phyloP scores from a whole-genome alignment of 1,284 basidiomycete species.

The Rhodotorula sp. region DNA sequence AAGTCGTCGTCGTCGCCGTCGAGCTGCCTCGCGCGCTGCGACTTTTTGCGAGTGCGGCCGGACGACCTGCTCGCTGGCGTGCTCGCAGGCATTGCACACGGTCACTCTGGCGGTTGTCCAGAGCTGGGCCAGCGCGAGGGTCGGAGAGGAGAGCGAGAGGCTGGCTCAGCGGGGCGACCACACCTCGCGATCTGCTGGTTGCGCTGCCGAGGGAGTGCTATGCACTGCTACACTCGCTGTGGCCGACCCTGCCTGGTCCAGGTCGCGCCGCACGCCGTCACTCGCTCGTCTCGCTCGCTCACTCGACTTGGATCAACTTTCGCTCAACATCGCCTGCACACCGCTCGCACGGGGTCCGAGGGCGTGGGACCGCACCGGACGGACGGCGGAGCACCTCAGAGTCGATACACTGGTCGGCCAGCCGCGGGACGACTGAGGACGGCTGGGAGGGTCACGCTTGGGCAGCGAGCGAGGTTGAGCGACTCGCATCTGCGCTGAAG shows the following conservation, averaged over 20 bases:
- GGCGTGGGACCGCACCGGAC: too few relatives aligned
- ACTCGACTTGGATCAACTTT: background rate
- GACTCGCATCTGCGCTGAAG: too few relatives aligned
- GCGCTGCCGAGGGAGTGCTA: background rate
- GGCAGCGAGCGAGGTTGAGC: too few relatives aligned
- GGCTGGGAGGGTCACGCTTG: too few relatives aligned
- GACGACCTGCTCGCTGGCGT: background rate
- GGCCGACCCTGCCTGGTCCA: background rate
- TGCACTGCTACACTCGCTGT: background rate
- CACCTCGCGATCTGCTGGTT: background rate
- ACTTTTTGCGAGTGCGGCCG: slow-evolving; percentile 8
- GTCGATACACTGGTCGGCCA: too few relatives aligned
- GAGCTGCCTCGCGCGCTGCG: background rate
- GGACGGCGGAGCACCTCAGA: too few relatives aligned
- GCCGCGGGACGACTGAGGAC: too few relatives aligned
- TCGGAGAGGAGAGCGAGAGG: background rate
- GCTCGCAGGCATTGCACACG: background rate
- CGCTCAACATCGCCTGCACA: background rate
- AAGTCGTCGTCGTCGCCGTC: background rate
- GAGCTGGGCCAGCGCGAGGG: background rate
- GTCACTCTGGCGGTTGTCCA: background rate
- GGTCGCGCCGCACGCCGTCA: background rate
- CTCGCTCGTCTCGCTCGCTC: background rate
- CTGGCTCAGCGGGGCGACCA: background rate
- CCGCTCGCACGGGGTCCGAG: too few relatives aligned